phyloP scores from a whole-genome alignment of 441 rosid species.

The Dalechampia spathulata region DNA sequence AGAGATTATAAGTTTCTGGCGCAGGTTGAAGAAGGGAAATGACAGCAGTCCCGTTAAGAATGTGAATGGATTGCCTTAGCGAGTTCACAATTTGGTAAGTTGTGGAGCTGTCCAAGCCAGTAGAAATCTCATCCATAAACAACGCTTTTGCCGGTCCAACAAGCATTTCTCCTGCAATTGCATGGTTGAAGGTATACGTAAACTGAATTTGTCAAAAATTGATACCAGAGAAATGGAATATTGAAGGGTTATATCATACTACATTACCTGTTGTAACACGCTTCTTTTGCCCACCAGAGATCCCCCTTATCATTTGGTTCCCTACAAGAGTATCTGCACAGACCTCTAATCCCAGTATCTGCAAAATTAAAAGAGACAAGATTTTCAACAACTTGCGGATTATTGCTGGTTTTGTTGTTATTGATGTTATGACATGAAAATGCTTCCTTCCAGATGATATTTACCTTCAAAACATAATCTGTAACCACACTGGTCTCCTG shows the following conservation, averaged over 20 bases:
- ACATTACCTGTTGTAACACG: slow-evolving; percentile 54
- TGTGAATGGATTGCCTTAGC: no score
- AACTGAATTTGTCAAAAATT: no score
- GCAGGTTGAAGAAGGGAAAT: slow-evolving; percentile 85
- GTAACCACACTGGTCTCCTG: slow-evolving; percentile 52
- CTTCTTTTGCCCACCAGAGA: no score
- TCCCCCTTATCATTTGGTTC: slow-evolving; percentile 71
- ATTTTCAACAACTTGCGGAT: no score
- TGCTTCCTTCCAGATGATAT: no score
- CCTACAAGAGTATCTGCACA: slow-evolving; percentile 81
- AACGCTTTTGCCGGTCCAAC: slow-evolving; percentile 55
- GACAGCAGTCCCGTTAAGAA: slow-evolving; percentile 53
- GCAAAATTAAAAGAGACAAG: neutral
- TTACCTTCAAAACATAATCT: slow-evolving; percentile 50
- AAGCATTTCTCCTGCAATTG: slow-evolving; percentile 54
- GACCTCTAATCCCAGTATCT: slow-evolving; percentile 67
- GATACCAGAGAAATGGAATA: no score
- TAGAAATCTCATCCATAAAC: slow-evolving; percentile 73
- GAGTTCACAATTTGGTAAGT: slow-evolving; percentile 60
- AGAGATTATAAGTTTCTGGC: slow-evolving; percentile 73
- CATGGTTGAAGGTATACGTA: neutral
- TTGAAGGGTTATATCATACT: no score
- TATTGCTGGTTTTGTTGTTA: neutral
- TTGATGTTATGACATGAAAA: neutral
- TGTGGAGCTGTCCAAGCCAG: slow-evolving; percentile 71